Conservation (phyloP, 139 green algal genomes). For the Coccomyxa sp. region DNA sequence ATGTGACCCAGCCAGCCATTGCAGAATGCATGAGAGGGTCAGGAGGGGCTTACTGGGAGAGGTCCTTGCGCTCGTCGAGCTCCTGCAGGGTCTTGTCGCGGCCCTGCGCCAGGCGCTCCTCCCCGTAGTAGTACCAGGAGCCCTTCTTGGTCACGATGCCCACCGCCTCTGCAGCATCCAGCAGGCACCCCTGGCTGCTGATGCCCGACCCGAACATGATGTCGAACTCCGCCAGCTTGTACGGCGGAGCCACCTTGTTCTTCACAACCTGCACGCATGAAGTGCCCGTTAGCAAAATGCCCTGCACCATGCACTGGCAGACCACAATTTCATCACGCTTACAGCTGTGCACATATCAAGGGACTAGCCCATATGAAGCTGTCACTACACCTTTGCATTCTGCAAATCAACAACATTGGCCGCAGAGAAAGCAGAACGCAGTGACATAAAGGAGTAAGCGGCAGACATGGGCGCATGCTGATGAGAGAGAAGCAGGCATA, state of each 20-base stretch:
- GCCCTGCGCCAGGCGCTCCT: conserved; percentile 51
- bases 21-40: neutral
- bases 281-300: neutral
- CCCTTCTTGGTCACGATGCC: conserved; percentile 62
- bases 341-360: no score
- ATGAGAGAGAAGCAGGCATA: neutral
- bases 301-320: no score
- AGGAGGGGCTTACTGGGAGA: conserved; percentile 13
- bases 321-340: no score
- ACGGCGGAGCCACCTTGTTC: conserved; percentile 88
- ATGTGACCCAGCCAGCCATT: neutral
- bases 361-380: no score
- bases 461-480: neutral
- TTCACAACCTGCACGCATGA: conserved; percentile 67
- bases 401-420: no score
- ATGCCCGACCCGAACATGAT: conserved; percentile 77
- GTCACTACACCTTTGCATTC: no score
- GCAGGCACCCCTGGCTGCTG: conserved; percentile 53
- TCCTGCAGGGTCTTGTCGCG: conserved; percentile 54
- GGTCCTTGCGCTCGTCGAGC: conserved; percentile 32
- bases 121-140: conserved; percentile 63
- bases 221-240: conserved; percentile 83
- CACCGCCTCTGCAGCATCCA: conserved; percentile 78
- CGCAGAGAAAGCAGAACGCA: no score
- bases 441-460: no score